Base-by-base conservation (phyloP, 805 yeast species). In the Maudiozyma saulgeensis region DNA sequence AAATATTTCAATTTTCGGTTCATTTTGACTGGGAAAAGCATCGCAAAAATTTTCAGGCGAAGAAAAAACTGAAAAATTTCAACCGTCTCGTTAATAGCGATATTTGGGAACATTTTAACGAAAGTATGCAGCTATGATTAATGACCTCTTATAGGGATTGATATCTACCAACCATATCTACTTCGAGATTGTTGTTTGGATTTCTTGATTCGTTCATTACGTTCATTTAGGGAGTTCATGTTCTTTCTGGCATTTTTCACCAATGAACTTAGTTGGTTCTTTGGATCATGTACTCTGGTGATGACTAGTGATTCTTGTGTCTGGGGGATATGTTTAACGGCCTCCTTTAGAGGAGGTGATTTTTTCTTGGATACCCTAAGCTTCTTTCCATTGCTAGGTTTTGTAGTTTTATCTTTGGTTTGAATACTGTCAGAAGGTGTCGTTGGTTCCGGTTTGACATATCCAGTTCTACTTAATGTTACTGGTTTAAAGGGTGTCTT, bases 121-220 rank as follows among this genome's bases (percentile, higher is more conserved):
- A 21, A 21, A 21, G 4, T 21, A 21, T 21, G 4, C 3, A 21
- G 4, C 23, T 21, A 21, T 21, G 23, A 21, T 21, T 21, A 21
- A 21, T 4, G 4, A 21, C 23, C 23, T 4, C 23, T 4, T 21
- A 3, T 21, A 4, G 23, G 23, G 4, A 21, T 4, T 28, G 32
- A 4, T 4, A 18, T 16, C 34, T 39, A 57, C 62, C 62, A 58
- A 2, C 62, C 62, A 42, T 54, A 56, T 53, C 45, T 57, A 53
- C 18, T 51, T 56, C 32, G 45, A 42, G 56, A 37, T 49, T 53
- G 43, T 31, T 45, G 41, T 47, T 56, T 45, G 35, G 55, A 42
- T 53, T 50, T 42, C 51, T 47, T 44, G 28, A 56, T 49, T 16
- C 51, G 46, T 7, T 54, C 48, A 45, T 57, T 57, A 15, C 62